Conservation (phyloP, 805 yeast genomes). For the Starmera caribaea region DNA sequence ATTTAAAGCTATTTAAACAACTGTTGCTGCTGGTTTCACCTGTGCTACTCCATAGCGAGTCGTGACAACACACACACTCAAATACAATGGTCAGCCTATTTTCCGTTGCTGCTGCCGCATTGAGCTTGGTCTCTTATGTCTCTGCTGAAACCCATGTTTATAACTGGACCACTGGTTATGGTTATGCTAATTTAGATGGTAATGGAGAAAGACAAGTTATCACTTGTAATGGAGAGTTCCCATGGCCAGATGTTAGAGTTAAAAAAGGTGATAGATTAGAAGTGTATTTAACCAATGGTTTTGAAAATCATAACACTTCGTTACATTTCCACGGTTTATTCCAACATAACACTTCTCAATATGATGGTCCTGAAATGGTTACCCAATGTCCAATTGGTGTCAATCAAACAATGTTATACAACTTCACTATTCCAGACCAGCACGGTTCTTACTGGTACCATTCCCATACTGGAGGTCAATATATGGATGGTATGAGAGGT, state of each 20-base stretch:
- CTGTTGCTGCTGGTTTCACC: too few species aligned
- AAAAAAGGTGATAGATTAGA: slow-evolving; percentile 72
- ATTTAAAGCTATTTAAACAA: too few species aligned
- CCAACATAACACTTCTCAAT: slow-evolving; percentile 54
- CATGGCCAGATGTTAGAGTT: slow-evolving; percentile 79
- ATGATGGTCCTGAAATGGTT: slow-evolving; percentile 89
- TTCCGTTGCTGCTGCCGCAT: not conserved
- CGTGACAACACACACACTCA: too few species aligned
- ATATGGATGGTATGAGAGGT: slow-evolving; percentile 90
- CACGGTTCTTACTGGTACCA: slow-evolving; percentile 96
- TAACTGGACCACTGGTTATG: slow-evolving; percentile 62
- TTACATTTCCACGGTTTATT: slow-evolving; percentile 93
- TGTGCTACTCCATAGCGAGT: too few species aligned
- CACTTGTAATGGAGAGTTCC: slow-evolving; percentile 46
- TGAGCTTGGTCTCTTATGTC: not conserved
- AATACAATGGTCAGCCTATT: not conserved
- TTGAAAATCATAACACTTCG: slow-evolving; percentile 56
- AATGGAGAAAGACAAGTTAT: slow-evolving; percentile 29
- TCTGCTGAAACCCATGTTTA: slow-evolving; percentile 38
- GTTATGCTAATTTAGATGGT: slow-evolving; percentile 31
- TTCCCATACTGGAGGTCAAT: slow-evolving; percentile 84
- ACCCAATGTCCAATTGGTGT: slow-evolving; percentile 92
- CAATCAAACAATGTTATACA: slow-evolving; percentile 64
- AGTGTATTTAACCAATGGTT: slow-evolving; percentile 67
- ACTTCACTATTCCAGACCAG: slow-evolving; percentile 77